Percentiles rank a stretch among this genome's conserved stretches.
Conservation (phyloP, 352 stramenopile genomes). For the Globisporangium splendens region DNA sequence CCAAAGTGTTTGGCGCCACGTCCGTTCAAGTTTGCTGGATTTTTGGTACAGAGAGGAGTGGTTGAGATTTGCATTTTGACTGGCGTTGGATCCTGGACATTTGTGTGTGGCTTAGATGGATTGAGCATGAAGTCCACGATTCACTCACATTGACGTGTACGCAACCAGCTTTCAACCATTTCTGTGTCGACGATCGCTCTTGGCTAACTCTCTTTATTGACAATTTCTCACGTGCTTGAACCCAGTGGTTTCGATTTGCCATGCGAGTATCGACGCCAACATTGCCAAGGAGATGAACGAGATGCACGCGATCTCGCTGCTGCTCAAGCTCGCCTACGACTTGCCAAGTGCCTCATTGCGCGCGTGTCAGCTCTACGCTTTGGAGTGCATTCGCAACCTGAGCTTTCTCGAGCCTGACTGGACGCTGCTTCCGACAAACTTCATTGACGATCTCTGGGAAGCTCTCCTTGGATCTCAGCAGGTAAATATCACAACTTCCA, state of each 20-base stretch:
- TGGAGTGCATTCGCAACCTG: conserved; percentile 58
- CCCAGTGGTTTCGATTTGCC: conserved; percentile 50
- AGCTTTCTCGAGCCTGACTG: conserved; percentile 20
- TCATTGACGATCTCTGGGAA: conserved; percentile 25
- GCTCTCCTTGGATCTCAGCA: conserved; percentile 18
- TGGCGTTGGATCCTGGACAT: not conserved
- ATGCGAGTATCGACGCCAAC: conserved; percentile 48
- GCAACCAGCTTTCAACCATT: not conserved
- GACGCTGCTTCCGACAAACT: conserved; percentile 13
- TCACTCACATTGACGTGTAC: conserved; percentile 51
- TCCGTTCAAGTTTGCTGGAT: conserved; percentile 5
- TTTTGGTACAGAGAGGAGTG: not conserved
- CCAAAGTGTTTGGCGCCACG: conserved; percentile 27
- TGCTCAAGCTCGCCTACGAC: conserved; percentile 29
- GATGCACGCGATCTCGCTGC: conserved; percentile 18
- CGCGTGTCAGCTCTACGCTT: conserved; percentile 18
- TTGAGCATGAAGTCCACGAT: conserved; percentile 45
- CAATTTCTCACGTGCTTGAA: not conserved
- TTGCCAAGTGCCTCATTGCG: conserved; percentile 17
- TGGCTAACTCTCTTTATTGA: not conserved
- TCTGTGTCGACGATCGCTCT: not conserved
- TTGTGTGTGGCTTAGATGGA: conserved; percentile 27
- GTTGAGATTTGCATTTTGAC: too few species aligned
- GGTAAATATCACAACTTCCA: conserved; percentile 1
- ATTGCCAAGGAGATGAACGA: conserved; percentile 46